Percentiles rank a stretch among this genome's conserved stretches.
phyloP scores from a whole-genome alignment of 768 basidiomycete species.

The Xerocomellus chrysenteron region DNA sequence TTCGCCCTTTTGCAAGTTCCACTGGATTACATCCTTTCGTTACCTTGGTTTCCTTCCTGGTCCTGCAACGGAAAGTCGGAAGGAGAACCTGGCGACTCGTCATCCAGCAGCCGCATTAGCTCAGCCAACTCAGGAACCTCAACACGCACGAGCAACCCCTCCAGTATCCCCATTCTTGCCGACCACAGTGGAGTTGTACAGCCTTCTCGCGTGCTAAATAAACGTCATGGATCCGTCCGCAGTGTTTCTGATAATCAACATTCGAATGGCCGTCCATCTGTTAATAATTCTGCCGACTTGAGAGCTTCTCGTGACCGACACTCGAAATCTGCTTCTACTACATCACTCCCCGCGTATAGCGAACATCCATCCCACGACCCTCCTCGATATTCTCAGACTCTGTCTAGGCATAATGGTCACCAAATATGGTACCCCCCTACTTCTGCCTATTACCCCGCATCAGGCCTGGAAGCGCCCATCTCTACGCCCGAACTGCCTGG shows the following conservation, averaged over 20 bases:
- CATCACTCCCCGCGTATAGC: slow-evolving; percentile 26
- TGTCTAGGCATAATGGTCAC: slow-evolving; percentile 27
- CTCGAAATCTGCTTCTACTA: slow-evolving; percentile 15
- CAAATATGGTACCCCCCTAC: slow-evolving; percentile 64
- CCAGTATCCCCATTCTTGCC: slow-evolving; percentile 12
- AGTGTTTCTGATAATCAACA: slow-evolving; percentile 18
- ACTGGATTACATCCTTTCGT: slow-evolving; percentile 34
- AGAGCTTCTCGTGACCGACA: slow-evolving; percentile 8
- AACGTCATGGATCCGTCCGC: slow-evolving; percentile 14
- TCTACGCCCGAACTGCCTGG: slow-evolving; percentile 12
- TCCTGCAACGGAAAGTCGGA: slow-evolving; percentile 9
- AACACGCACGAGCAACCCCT: slow-evolving; percentile 7
- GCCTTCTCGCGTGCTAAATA: slow-evolving; percentile 7
- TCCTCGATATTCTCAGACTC: slow-evolving; percentile 23
- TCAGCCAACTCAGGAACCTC: slow-evolving; percentile 1
- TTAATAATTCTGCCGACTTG: slow-evolving; percentile 1
- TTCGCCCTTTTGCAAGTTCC: slow-evolving; percentile 44
- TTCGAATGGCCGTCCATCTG: background rate
- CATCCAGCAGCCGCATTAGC: background rate
- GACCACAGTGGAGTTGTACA: slow-evolving; percentile 7
- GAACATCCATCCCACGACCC: slow-evolving; percentile 22
- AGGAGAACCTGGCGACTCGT: slow-evolving; percentile 3
- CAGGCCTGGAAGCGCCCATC: slow-evolving; percentile 13
- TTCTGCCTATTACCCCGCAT: slow-evolving; percentile 35
- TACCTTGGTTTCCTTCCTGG: slow-evolving; percentile 30